phyloP scores from a whole-genome alignment of 371 early-diverging fungal species.

The Massospora cicadina region DNA sequence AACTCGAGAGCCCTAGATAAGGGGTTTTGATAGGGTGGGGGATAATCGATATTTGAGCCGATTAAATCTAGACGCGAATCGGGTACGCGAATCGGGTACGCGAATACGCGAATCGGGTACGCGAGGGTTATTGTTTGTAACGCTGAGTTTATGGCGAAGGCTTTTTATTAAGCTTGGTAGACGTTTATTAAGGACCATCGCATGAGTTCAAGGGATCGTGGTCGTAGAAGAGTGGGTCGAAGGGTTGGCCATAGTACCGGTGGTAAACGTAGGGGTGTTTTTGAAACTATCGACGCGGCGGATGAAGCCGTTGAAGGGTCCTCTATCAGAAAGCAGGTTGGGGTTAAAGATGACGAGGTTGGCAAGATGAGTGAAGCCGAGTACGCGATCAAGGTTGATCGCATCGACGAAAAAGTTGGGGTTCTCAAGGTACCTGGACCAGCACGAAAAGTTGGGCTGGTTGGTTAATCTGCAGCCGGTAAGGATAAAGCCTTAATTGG shows the following conservation, averaged over 20 bases:
- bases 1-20: too few species aligned
- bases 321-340: background rate
- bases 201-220: background rate
- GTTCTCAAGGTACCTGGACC: conserved; percentile 58
- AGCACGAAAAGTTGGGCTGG: conserved; percentile 76
- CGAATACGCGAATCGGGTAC: too few species aligned
- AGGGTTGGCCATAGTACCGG: too few species aligned
- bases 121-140: too few species aligned
- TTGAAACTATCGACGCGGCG: background rate
- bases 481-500: conserved; percentile 12
- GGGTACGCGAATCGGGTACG: too few species aligned
- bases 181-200: background rate
- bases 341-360: background rate
- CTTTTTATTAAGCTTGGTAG: too few species aligned
- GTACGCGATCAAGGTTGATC: background rate
- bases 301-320: background rate
- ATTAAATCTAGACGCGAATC: too few species aligned
- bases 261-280: background rate
- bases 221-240: too few species aligned
- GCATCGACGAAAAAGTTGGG: conserved; percentile 63
- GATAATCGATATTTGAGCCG: too few species aligned
- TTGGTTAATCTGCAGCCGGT: conserved; percentile 87
- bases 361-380: background rate
- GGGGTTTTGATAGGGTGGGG: too few species aligned
- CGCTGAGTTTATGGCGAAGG: too few species aligned